phyloP scores from a whole-genome alignment of 75 land plant species.

The Cupressus sempervirens region DNA sequence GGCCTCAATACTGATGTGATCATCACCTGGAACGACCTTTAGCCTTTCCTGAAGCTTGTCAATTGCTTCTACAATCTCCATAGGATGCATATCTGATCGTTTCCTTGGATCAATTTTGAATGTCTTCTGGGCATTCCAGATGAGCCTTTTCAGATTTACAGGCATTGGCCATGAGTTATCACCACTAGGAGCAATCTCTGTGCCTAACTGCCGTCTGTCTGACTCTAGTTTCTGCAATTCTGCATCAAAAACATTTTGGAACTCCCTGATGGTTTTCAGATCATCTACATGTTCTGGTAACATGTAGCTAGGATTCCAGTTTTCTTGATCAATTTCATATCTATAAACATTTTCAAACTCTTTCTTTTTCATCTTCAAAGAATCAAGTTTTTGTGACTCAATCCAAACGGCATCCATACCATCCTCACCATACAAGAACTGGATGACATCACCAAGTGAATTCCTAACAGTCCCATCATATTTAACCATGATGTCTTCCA shows the following conservation, averaged over 20 bases:
- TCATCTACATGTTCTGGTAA: constrained; percentile 84
- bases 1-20: constrained; percentile 84
- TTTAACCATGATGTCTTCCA: constrained; percentile 99
- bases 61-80: constrained; percentile 94
- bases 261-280: constrained; percentile 79
- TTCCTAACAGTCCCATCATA: constrained; percentile 99
- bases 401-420: constrained; percentile 99
- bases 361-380: constrained; percentile 79
- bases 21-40: constrained; percentile 83
- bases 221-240: constrained; percentile 86
- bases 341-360: constrained; percentile 71
- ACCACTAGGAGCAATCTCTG: constrained; percentile 84
- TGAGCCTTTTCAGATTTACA: constrained; percentile 85
- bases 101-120: constrained; percentile 82
- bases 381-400: constrained; percentile 83
- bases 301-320: constrained; percentile 95
- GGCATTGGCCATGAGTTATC: constrained; percentile 83
- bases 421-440: constrained; percentile 97
- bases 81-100: constrained; percentile 91
- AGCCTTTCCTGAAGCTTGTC: constrained; percentile 88
- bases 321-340: constrained; percentile 75
- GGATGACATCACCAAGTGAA: constrained; percentile 94
- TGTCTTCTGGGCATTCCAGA: constrained; percentile 94
- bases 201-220: constrained; percentile 74
- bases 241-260: constrained; percentile 94